Conservation (phyloP, 2,329 filamentous ascomycete genomes). For the Epichloe elymi region DNA sequence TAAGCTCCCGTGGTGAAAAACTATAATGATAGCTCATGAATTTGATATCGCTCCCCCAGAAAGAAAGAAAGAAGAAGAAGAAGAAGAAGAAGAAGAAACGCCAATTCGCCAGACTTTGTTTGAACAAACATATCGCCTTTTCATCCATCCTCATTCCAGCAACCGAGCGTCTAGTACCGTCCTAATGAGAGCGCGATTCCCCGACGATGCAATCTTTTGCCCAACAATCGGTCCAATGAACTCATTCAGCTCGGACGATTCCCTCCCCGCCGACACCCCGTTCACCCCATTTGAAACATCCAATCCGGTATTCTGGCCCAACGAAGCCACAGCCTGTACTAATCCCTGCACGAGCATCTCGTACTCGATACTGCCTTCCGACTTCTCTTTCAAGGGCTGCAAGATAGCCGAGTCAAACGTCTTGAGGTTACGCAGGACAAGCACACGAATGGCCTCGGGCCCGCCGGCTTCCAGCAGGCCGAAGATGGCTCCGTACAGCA, state of each 20-base stretch:
- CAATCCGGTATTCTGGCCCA: constrained; percentile 22
- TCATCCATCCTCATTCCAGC: constrained; percentile 23
- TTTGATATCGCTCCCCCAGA: neutral
- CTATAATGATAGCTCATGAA: no score
- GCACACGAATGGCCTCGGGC: constrained; percentile 41
- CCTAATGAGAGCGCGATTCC: constrained; percentile 34
- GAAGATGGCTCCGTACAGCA: constrained; percentile 79
- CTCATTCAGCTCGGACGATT: constrained; percentile 34
- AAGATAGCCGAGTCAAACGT: constrained; percentile 40
- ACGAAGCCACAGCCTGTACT: constrained; percentile 36
- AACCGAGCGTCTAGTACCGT: constrained; percentile 42
- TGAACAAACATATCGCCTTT: neutral
- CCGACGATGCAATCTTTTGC: constrained; percentile 31
- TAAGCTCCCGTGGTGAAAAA: no score
- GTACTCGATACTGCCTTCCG: constrained; percentile 36
- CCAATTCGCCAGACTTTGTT: constrained; percentile 1
- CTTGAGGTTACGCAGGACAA: constrained; percentile 43
- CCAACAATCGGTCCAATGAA: constrained; percentile 43
- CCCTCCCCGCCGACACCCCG: constrained; percentile 22
- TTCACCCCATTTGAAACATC: constrained; percentile 26
- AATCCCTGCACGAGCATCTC: constrained; percentile 44
- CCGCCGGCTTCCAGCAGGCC: constrained; percentile 69
- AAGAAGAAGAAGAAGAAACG: neutral
- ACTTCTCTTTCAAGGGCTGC: constrained; percentile 37
- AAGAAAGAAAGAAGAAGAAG: neutral